Evolutionary conservation across 176 grass and related monocot genomes (phyloP).

Genomic region (Luzula sylvatica): DNA sequence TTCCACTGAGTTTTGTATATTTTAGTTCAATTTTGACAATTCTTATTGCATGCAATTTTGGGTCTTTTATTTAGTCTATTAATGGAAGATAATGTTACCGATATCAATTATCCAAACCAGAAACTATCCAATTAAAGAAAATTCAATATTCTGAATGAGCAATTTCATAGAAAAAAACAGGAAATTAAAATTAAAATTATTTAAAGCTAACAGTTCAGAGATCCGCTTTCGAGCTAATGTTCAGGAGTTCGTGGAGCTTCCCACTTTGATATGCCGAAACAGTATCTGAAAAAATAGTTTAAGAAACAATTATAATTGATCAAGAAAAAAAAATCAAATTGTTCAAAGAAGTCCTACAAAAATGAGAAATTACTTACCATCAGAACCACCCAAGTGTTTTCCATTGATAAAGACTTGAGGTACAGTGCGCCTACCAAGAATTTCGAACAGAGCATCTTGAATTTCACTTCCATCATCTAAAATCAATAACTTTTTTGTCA

Average conservation of each 20-base stretch:
- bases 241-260: constrained; percentile 23
- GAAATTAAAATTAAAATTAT: background rate
- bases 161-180: background rate
- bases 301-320: background rate
- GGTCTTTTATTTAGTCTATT: background rate
- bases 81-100: background rate
- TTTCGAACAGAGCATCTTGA: constrained; percentile 34
- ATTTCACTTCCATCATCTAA: constrained; percentile 38
- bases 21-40: background rate
- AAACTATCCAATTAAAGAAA: background rate
- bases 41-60: background rate
- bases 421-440: constrained; percentile 35
- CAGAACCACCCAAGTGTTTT: constrained; percentile 39
- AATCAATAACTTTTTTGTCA: too few species aligned
- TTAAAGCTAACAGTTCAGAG: constrained; percentile 7
- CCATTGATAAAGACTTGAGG: constrained; percentile 36
- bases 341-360: background rate
- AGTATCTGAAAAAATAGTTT: constrained; percentile 21
- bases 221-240: constrained; percentile 22
- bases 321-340: too few species aligned
- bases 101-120: background rate
- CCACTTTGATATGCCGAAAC: constrained; percentile 29
- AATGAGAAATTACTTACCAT: constrained; percentile 28
- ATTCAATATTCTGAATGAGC: background rate
- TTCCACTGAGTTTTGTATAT: background rate